phyloP scores from a whole-genome alignment of 805 yeast genomes.

The Kodamaea nitidulidarum region DNA sequence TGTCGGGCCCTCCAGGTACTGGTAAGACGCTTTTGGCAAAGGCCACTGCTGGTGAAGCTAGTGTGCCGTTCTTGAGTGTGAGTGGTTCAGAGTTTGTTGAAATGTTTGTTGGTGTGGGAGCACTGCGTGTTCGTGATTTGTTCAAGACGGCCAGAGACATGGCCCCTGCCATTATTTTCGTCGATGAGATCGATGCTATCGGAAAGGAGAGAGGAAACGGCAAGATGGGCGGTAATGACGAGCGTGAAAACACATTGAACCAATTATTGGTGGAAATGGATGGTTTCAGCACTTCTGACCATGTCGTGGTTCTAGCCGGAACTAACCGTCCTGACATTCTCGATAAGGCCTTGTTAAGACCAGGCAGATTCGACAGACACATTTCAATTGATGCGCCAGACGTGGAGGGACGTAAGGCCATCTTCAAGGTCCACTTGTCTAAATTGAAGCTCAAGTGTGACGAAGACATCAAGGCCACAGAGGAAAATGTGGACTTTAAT shows the following conservation, averaged over 20 bases:
- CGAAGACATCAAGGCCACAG: slow-evolving; percentile 32
- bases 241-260: slow-evolving; percentile 88
- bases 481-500: slow-evolving; percentile 37
- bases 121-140: slow-evolving; percentile 88
- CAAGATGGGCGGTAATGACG: slow-evolving; percentile 80
- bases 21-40: slow-evolving; percentile 91
- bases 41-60: slow-evolving; percentile 97
- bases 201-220: slow-evolving; percentile 81
- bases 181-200: slow-evolving; percentile 94
- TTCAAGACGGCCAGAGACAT: slow-evolving; percentile 84
- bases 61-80: slow-evolving; percentile 86
- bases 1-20: slow-evolving; percentile 96
- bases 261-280: slow-evolving; percentile 95
- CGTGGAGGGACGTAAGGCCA: slow-evolving; percentile 82
- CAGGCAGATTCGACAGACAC: slow-evolving; percentile 93
- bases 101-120: slow-evolving; percentile 97
- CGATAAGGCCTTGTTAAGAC: slow-evolving; percentile 86
- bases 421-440: slow-evolving; percentile 73
- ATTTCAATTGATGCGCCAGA: slow-evolving; percentile 84
- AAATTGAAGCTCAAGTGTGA: slow-evolving; percentile 49
- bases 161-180: slow-evolving; percentile 88
- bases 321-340: slow-evolving; percentile 90
- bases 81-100: slow-evolving; percentile 96
- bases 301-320: slow-evolving; percentile 91
- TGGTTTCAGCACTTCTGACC: slow-evolving; percentile 84